Conservation (phyloP, 345 rosid genomes). For the Anacardium occidentale region DNA sequence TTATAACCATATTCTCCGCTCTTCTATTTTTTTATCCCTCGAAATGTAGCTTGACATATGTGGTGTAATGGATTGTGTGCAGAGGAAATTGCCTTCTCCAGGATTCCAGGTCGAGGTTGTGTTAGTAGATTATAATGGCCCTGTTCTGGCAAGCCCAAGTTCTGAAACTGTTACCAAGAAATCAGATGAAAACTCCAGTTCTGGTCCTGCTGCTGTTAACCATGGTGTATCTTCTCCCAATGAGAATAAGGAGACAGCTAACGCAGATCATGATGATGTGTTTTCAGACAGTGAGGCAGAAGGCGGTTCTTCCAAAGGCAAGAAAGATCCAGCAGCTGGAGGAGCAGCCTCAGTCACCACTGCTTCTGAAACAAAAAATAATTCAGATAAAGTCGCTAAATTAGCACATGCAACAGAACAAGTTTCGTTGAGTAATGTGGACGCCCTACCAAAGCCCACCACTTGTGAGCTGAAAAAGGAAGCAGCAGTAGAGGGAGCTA, state of each 20-base stretch:
- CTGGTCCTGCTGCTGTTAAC: constrained; percentile 33
- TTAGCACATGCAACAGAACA: constrained; percentile 46
- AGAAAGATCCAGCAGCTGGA: constrained; percentile 28
- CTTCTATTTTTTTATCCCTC: background rate
- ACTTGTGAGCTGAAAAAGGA: constrained; percentile 18
- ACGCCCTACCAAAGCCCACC: constrained; percentile 20
- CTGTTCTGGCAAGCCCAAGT: constrained; percentile 31
- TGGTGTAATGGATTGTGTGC: constrained; percentile 20
- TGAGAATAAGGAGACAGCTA: constrained; percentile 39
- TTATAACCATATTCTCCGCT: too few species aligned
- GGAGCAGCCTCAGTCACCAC: constrained; percentile 23
- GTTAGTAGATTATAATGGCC: constrained; percentile 44
- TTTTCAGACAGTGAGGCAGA: constrained; percentile 71
- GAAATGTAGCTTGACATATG: background rate
- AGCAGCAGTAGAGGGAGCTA: constrained; percentile 24
- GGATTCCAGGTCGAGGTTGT: constrained; percentile 85
- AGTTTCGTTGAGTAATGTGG: constrained; percentile 39
- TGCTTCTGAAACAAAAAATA: constrained; percentile 27
- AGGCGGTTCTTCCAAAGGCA: constrained; percentile 34
- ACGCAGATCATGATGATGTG: constrained; percentile 61
- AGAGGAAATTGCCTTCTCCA: constrained; percentile 87
- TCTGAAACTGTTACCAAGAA: constrained; percentile 37
- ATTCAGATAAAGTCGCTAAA: constrained; percentile 40
- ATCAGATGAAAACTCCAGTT: constrained; percentile 42
- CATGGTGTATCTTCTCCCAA: constrained; percentile 31